phyloP scores from a whole-genome alignment of 768 basidiomycete species.

The Suillus spraguei region DNA sequence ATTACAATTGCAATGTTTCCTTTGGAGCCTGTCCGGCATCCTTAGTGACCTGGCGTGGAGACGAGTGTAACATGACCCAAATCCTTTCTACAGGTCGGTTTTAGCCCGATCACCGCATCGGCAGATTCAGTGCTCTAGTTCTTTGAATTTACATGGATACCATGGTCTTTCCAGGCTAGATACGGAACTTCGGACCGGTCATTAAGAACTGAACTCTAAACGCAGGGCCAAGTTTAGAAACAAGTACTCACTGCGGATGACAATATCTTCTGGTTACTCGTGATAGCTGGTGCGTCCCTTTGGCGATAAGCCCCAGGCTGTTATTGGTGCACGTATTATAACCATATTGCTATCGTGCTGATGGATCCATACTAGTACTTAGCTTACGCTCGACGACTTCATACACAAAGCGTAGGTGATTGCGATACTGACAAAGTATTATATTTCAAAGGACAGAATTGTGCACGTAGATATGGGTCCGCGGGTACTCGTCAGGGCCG shows the following conservation, averaged over 20 bases:
- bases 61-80: background rate
- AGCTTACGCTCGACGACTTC: background rate
- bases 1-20: background rate
- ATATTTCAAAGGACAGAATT: background rate
- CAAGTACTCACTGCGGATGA: background rate
- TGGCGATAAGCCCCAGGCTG: background rate
- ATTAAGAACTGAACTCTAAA: background rate
- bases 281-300: background rate
- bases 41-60: background rate
- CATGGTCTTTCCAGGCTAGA: background rate
- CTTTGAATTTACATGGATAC: background rate
- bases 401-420: background rate
- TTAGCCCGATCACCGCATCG: background rate
- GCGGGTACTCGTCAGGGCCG: background rate
- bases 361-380: background rate
- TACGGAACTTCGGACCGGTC: background rate
- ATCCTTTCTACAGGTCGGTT: background rate
- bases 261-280: background rate
- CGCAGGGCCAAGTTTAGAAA: background rate
- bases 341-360: background rate
- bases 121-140: too few relatives aligned
- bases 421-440: background rate
- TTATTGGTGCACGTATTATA: background rate
- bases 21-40: too few relatives aligned
- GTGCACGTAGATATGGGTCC: slow-evolving; percentile 1